A percentile compares a stretch with the other conserved stretches of the same genome.
phyloP scores from a whole-genome alignment of 2,329 filamentous ascomycete species.

The Malbranchea cinnamomea region DNA sequence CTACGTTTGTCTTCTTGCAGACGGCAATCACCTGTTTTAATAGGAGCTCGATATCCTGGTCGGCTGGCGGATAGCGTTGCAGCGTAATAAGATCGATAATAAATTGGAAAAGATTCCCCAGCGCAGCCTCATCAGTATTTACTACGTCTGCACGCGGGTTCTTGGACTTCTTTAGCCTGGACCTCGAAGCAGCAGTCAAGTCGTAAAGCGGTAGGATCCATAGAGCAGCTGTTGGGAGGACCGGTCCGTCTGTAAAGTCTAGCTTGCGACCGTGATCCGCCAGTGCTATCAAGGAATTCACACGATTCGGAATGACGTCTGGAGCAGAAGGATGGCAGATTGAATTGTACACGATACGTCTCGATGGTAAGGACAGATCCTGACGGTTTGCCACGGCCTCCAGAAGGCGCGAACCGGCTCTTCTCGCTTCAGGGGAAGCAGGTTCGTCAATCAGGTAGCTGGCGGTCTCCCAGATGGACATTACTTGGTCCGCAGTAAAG shows the following conservation, averaged over 20 bases:
- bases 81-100: conserved; percentile 28
- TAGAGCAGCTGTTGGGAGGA: conserved; percentile 25
- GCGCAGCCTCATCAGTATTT: conserved; percentile 20
- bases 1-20: conserved; percentile 27
- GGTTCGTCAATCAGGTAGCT: conserved; percentile 23
- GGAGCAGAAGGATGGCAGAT: conserved; percentile 20
- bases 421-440: conserved; percentile 22
- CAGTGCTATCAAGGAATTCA: conserved; percentile 25
- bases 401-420: conserved; percentile 20
- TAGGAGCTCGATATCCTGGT: conserved; percentile 23
- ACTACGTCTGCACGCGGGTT: conserved; percentile 17
- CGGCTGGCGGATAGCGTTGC: conserved; percentile 23
- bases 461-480: conserved; percentile 26
- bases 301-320: conserved; percentile 24
- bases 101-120: conserved; percentile 27
- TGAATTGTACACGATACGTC: conserved; percentile 21
- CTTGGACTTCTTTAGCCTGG: conserved; percentile 24
- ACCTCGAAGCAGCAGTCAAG: conserved; percentile 20
- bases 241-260: conserved; percentile 24
- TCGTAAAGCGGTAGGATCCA: conserved; percentile 27
- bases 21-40: conserved; percentile 24
- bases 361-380: conserved; percentile 22
- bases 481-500: conserved; percentile 25
- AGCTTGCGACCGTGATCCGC: conserved; percentile 30
- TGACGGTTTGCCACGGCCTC: conserved; percentile 24